phyloP scores from a whole-genome alignment of 2,329 filamentous ascomycete species.

The Ceratocystis eucalypticola region DNA sequence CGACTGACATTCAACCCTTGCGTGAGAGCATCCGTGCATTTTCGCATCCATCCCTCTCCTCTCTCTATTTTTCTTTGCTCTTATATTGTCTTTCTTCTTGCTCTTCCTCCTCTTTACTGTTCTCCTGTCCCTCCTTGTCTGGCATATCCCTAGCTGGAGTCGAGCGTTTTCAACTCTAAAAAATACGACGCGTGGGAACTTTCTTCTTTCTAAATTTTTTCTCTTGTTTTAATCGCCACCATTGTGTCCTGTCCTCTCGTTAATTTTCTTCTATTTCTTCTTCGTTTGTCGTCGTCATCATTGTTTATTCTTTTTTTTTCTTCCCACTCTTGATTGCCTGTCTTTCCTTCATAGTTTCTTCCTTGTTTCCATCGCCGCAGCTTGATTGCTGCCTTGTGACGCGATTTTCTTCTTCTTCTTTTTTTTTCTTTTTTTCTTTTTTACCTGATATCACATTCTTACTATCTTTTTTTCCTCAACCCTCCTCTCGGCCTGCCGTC shows the following conservation, averaged over 20 bases:
- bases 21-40: slow-evolving; percentile 18
- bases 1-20: slow-evolving; percentile 14
- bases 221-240: slow-evolving; percentile 6
- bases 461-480: not conserved
- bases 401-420: not conserved
- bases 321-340: not conserved
- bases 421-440: not conserved
- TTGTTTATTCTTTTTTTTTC: not conserved
- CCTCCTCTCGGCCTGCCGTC: not conserved
- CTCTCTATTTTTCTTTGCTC: slow-evolving; percentile 6
- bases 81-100: slow-evolving; percentile 14
- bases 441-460: not conserved
- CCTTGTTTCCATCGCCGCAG: slow-evolving; percentile 1
- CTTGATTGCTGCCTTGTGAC: slow-evolving; percentile 12
- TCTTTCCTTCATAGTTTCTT: slow-evolving; percentile 11
- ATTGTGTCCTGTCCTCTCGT: slow-evolving; percentile 11
- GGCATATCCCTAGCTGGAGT: slow-evolving; percentile 6
- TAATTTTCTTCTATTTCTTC: slow-evolving; percentile 10
- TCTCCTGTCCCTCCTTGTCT: slow-evolving; percentile 8
- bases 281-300: not conserved
- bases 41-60: slow-evolving; percentile 9
- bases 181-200: slow-evolving; percentile 14
- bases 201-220: slow-evolving; percentile 1
- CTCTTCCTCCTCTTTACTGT: slow-evolving; percentile 4
- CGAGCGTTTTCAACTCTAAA: slow-evolving; percentile 9